phyloP scores from a whole-genome alignment of 371 early-diverging fungal species.

The Apophysomyces variabilis region DNA sequence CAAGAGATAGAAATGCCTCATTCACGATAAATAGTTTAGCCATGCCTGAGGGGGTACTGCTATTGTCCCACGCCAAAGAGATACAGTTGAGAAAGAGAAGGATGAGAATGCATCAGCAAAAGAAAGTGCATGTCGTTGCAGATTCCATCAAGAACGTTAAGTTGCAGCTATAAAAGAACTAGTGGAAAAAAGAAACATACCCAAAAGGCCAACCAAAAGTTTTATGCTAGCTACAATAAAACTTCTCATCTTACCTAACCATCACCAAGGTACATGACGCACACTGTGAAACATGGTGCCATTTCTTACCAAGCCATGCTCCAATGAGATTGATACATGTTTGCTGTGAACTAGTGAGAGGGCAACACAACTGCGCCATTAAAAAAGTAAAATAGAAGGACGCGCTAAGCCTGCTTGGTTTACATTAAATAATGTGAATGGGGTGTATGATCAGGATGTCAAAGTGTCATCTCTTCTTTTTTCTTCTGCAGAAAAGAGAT shows the following conservation, averaged over 20 bases:
- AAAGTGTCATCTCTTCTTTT: neutral
- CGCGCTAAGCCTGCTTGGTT: constrained; percentile 1
- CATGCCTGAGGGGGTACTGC: too few species aligned
- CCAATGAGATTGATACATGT: too few species aligned
- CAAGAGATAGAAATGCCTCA: too few species aligned
- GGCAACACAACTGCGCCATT: constrained; percentile 2
- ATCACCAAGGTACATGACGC: neutral
- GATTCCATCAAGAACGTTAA: too few species aligned
- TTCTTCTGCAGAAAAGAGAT: neutral
- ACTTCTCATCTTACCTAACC: too few species aligned
- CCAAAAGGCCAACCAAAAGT: too few species aligned
- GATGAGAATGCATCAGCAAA: neutral
- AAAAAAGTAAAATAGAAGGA: neutral
- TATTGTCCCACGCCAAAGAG: neutral
- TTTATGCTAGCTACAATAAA: too few species aligned
- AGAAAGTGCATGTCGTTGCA: neutral
- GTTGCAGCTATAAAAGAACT: too few species aligned
- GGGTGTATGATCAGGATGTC: neutral
- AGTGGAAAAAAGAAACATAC: too few species aligned
- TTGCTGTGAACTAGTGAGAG: neutral
- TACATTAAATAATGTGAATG: neutral
- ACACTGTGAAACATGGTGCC: neutral
- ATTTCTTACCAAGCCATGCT: neutral
- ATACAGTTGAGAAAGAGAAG: neutral
- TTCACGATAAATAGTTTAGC: too few species aligned